These are phyloP conservation scores for Suillus fuscotomentosus DNA, from an alignment of 768 basidiomycete species.

Conservation along the genomic window DNA sequence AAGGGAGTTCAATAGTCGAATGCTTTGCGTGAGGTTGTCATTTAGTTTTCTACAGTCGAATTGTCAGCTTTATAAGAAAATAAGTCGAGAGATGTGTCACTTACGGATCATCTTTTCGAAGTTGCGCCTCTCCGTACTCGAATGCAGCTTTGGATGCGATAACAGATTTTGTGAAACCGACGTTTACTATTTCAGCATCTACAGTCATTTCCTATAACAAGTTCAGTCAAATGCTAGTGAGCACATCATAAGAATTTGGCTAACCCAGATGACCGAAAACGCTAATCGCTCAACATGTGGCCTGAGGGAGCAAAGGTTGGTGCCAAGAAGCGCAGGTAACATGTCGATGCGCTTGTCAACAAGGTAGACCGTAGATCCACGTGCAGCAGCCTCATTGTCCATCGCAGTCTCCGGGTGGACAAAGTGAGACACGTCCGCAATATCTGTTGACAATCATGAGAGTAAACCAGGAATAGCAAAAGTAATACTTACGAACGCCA, in stretches of 20 bases:
- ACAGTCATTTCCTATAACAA: slow-evolving; percentile 76
- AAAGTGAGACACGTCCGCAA: slow-evolving; percentile 97
- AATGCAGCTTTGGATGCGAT: slow-evolving; percentile 96
- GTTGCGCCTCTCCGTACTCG: slow-evolving; percentile 95
- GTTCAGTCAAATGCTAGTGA: neutral
- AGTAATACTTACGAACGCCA: slow-evolving; percentile 82
- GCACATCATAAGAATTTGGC: slow-evolving; percentile 3
- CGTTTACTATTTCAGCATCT: slow-evolving; percentile 85
- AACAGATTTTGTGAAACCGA: slow-evolving; percentile 93
- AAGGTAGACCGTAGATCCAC: slow-evolving; percentile 96
- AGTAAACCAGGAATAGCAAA: neutral
- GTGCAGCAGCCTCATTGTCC: slow-evolving; percentile 93
- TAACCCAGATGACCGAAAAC: slow-evolving; percentile 94
- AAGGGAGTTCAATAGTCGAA: slow-evolving; percentile 84
- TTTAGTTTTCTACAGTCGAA: slow-evolving; percentile 52
- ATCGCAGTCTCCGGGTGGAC: slow-evolving; percentile 92
- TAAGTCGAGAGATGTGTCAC: slow-evolving; percentile 19
- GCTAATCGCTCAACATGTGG: slow-evolving; percentile 93
- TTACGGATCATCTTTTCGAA: slow-evolving; percentile 88
- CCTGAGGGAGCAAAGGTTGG: slow-evolving; percentile 91
- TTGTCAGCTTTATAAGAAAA: neutral
- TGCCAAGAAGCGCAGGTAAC: slow-evolving; percentile 91
- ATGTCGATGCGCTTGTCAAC: slow-evolving; percentile 99
- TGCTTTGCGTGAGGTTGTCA: slow-evolving; percentile 81
- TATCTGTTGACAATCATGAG: slow-evolving; percentile 53